Conservation (phyloP, 306 rosid genomes). For the Fagus crenata region DNA sequence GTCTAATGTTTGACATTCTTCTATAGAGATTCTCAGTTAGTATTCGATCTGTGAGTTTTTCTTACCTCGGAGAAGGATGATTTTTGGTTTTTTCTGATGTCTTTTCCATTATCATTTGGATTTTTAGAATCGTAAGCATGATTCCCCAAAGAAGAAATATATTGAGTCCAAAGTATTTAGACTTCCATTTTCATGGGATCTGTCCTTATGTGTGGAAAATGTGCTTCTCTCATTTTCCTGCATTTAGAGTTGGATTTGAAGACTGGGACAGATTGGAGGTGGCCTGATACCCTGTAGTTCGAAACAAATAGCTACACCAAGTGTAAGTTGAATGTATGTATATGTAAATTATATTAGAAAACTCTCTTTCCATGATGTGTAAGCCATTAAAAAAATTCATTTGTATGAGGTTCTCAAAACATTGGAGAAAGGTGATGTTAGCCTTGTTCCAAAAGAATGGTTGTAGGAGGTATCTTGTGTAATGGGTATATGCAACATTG, state of each 20-base stretch:
- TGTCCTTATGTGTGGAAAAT: neutral
- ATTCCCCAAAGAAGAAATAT: neutral
- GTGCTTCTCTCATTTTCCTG: neutral
- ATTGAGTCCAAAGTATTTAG: neutral
- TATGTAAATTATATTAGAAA: neutral
- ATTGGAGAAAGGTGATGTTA: neutral
- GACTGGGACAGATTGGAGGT: neutral
- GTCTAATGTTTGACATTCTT: constrained; percentile 40
- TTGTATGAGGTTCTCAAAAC: neutral
- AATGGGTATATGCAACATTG: too few relatives aligned
- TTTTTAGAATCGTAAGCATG: constrained; percentile 10
- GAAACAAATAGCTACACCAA: neutral
- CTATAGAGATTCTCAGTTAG: constrained; percentile 41
- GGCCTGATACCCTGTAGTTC: neutral
- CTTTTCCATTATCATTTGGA: constrained; percentile 9
- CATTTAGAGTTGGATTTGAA: neutral
- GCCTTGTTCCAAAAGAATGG: neutral
- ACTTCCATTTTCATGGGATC: neutral
- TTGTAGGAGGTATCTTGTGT: too few relatives aligned
- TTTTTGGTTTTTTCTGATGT: constrained; percentile 16
- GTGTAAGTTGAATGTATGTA: neutral
- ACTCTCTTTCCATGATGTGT: neutral
- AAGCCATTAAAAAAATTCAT: neutral
- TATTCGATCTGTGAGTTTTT: constrained; percentile 42
- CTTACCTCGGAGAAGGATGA: constrained; percentile 33